phyloP scores from a whole-genome alignment of 73 alveolate genomes.

The Symbiodinium pilosum region DNA sequence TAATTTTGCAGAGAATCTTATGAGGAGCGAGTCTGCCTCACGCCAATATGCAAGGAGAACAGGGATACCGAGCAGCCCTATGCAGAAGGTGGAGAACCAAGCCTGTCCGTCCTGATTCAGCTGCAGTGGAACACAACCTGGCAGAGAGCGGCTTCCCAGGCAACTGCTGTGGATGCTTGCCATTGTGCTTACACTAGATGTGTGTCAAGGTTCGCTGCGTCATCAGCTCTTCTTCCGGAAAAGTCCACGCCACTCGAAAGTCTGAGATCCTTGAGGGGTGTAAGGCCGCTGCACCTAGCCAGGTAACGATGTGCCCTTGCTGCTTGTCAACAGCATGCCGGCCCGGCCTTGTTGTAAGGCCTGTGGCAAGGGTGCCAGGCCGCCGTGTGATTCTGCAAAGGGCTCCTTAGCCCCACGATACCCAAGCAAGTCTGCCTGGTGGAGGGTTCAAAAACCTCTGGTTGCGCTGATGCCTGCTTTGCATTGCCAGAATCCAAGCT shows the following conservation, averaged over 20 bases:
- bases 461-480: neutral
- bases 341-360: neutral
- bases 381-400: conserved; percentile 51
- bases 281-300: neutral
- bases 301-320: neutral
- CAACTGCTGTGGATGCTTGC: too few relatives aligned
- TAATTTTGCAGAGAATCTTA: neutral
- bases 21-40: neutral
- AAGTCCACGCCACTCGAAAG: neutral
- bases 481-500: neutral
- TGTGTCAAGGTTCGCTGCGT: too few relatives aligned
- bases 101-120: neutral
- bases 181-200: too few relatives aligned
- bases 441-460: too few relatives aligned
- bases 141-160: too few relatives aligned
- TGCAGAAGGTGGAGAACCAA: neutral
- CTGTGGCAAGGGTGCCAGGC: conserved; percentile 56
- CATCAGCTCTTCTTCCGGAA: neutral
- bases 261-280: neutral
- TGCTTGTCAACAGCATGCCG: neutral
- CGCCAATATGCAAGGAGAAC: too few relatives aligned
- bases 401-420: conserved; percentile 29
- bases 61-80: too few relatives aligned
- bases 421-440: too few relatives aligned
- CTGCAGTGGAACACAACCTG: neutral